phyloP scores from a whole-genome alignment of 2,329 filamentous ascomycete species.

The Bipolaris sorokiniana region DNA sequence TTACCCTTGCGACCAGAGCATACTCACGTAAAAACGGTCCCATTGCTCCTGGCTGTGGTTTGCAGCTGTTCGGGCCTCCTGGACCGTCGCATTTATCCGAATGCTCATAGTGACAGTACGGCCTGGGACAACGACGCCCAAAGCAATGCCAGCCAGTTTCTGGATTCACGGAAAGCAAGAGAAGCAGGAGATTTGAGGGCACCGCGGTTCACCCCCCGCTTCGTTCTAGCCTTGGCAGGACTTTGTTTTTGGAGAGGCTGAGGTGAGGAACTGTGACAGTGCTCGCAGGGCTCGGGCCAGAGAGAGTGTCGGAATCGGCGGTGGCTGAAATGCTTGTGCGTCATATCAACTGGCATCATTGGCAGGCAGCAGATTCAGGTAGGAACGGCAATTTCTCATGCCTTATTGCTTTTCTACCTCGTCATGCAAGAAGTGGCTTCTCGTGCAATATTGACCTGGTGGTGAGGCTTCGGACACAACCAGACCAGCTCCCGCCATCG shows the following conservation, averaged over 20 bases:
- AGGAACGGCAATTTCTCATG: constrained; percentile 34
- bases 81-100: constrained; percentile 48
- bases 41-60: constrained; percentile 48
- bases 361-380: constrained; percentile 32
- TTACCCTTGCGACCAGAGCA: constrained; percentile 13
- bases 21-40: constrained; percentile 48
- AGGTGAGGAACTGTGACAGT: constrained; percentile 46
- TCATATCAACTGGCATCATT: constrained; percentile 42
- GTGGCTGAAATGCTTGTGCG: constrained; percentile 51
- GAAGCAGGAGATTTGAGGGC: constrained; percentile 47
- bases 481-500: constrained; percentile 37
- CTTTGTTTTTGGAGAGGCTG: constrained; percentile 49
- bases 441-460: constrained; percentile 42
- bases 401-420: constrained; percentile 38
- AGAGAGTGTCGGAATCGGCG: constrained; percentile 47
- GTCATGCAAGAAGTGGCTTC: constrained; percentile 39
- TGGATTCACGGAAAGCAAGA: constrained; percentile 41
- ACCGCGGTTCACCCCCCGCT: constrained; percentile 46
- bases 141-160: constrained; percentile 33
- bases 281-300: constrained; percentile 47
- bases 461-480: constrained; percentile 29
- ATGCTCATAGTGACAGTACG: constrained; percentile 43
- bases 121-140: constrained; percentile 29
- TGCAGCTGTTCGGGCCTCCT: constrained; percentile 44
- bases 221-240: constrained; percentile 47